Evolutionary conservation across 1,284 basidiomycete species (phyloP).

Genomic region (Moesziomyces antarcticus): DNA sequence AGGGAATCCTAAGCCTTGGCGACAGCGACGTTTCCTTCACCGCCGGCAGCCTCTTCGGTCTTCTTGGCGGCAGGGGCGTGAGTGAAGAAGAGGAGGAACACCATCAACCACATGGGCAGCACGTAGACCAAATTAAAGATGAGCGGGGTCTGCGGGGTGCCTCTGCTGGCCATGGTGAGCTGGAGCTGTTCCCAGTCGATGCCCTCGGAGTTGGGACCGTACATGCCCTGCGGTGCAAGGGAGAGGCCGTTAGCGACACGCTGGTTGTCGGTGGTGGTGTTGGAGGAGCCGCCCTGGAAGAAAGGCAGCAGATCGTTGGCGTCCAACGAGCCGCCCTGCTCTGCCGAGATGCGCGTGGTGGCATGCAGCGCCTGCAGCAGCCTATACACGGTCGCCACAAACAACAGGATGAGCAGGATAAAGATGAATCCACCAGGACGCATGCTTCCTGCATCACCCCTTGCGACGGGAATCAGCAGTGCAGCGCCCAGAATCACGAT

Average conservation of each 20-base stretch:
- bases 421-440: constrained; percentile 49
- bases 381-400: constrained; percentile 43
- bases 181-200: constrained; percentile 55
- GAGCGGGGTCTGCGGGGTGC: constrained; percentile 45
- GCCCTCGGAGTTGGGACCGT: constrained; percentile 39
- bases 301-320: constrained; percentile 39
- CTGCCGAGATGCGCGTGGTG: constrained; percentile 30
- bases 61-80: constrained; percentile 43
- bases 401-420: constrained; percentile 45
- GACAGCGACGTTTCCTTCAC: constrained; percentile 9
- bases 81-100: constrained; percentile 54
- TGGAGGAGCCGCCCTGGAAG: constrained; percentile 35
- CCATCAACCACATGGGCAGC: constrained; percentile 54
- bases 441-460: constrained; percentile 36
- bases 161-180: constrained; percentile 43
- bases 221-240: constrained; percentile 53
- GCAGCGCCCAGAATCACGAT: constrained; percentile 48
- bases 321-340: constrained; percentile 26
- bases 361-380: constrained; percentile 48
- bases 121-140: constrained; percentile 57
- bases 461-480: constrained; percentile 48
- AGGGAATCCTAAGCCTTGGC: constrained; percentile 18
- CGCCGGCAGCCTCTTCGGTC: constrained; percentile 1
- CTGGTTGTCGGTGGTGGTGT: constrained; percentile 21
- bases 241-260: constrained; percentile 28